Evolutionary conservation across 1,284 basidiomycete genomes (phyloP).

Genomic region (Paramarasmius palmivorus): DNA sequence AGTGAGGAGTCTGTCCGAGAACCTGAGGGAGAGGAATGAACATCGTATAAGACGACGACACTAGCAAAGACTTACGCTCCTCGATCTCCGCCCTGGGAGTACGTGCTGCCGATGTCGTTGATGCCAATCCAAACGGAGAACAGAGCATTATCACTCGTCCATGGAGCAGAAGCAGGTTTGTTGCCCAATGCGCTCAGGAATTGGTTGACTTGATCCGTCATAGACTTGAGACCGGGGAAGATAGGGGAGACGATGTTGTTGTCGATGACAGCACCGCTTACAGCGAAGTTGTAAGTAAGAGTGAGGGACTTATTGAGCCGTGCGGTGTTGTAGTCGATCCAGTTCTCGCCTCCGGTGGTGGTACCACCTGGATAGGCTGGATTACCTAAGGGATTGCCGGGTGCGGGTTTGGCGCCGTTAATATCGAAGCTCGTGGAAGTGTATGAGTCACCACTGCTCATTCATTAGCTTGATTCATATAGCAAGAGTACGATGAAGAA

Average conservation of each 20-base stretch:
- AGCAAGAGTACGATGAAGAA: neutral
- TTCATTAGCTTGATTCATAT: too few species aligned
- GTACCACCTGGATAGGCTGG: slow-evolving; percentile 59
- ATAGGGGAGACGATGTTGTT: slow-evolving; percentile 51
- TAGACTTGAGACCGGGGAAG: slow-evolving; percentile 45
- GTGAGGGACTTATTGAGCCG: slow-evolving; percentile 52
- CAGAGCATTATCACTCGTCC: slow-evolving; percentile 51
- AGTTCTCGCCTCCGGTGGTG: slow-evolving; percentile 57
- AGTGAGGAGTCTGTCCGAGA: slow-evolving; percentile 47
- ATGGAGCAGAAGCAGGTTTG: slow-evolving; percentile 48
- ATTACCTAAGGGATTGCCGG: slow-evolving; percentile 57
- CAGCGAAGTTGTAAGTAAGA: slow-evolving; percentile 62
- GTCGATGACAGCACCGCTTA: slow-evolving; percentile 61
- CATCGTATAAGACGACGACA: too few species aligned
- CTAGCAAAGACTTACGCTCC: slow-evolving; percentile 38
- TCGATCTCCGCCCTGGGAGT: slow-evolving; percentile 43
- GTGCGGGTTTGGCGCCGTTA: slow-evolving; percentile 38
- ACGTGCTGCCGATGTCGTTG: slow-evolving; percentile 62
- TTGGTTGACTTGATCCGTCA: slow-evolving; percentile 52
- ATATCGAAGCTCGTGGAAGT: slow-evolving; percentile 53
- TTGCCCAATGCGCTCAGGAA: slow-evolving; percentile 43
- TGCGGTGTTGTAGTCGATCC: slow-evolving; percentile 52
- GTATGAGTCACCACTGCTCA: slow-evolving; percentile 56
- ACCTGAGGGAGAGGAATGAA: too few species aligned
- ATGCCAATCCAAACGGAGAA: slow-evolving; percentile 65